Evolutionary conservation across 768 basidiomycete genomes (phyloP).

Genomic region (Phaeolepiota aurea): DNA sequence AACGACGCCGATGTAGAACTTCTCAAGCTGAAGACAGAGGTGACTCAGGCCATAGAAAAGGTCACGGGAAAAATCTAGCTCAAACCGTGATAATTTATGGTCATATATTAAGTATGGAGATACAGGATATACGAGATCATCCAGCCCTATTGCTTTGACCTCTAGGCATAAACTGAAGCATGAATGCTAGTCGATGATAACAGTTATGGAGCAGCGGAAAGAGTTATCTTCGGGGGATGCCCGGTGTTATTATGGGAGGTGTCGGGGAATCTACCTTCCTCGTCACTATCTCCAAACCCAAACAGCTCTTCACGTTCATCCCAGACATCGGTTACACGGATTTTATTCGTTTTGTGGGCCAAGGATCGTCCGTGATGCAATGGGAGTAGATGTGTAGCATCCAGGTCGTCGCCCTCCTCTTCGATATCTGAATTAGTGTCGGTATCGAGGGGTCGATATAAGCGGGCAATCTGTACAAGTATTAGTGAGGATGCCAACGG

Average conservation of each 20-base stretch:
- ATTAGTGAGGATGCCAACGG: not conserved
- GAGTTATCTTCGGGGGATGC: not conserved
- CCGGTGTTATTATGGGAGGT: not conserved
- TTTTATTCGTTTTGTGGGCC: conserved; percentile 19
- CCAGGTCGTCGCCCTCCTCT: conserved; percentile 38
- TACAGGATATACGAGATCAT: not conserved
- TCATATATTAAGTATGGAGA: too few relatives aligned
- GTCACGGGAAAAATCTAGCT: not conserved
- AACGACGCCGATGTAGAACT: not conserved
- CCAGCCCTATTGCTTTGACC: too few relatives aligned
- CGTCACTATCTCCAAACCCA: conserved; percentile 55
- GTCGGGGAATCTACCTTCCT: conserved; percentile 27
- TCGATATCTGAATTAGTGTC: conserved; percentile 45
- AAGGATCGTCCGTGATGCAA: conserved; percentile 23
- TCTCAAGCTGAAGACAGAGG: not conserved
- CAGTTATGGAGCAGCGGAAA: not conserved
- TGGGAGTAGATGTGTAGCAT: conserved; percentile 52
- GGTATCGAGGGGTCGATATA: conserved; percentile 65
- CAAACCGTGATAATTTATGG: not conserved
- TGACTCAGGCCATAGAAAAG: not conserved
- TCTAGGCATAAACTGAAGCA: too few relatives aligned
- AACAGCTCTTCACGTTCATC: conserved; percentile 74
- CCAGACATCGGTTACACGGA: conserved; percentile 59
- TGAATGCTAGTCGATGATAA: too few relatives aligned
- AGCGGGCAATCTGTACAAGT: conserved; percentile 52